A percentile compares a stretch with the other conserved stretches of the same genome.
Evolutionary conservation across 2,329 filamentous ascomycete genomes (phyloP).

Genomic region (Annulohypoxylon truncatum): DNA sequence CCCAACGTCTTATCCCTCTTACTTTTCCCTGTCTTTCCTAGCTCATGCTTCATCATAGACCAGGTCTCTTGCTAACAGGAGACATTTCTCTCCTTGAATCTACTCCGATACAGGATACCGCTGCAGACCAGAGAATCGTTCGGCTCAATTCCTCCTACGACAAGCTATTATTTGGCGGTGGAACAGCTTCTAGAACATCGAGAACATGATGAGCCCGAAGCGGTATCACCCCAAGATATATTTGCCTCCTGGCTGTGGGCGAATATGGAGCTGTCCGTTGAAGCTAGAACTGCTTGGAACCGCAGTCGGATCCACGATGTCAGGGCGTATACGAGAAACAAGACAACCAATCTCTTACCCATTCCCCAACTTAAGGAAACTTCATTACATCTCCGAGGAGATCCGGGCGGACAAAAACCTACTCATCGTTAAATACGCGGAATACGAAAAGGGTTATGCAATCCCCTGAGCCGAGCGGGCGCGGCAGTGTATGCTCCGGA

Average conservation of each 20-base stretch:
- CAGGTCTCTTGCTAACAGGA: neutral
- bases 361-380: neutral
- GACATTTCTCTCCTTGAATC: neutral
- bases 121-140: neutral
- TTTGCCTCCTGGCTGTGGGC: conserved; percentile 4
- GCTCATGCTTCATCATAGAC: neutral
- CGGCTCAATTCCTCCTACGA: neutral
- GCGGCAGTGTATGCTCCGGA: neutral
- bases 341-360: neutral
- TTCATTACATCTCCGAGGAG: neutral
- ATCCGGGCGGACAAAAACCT: neutral
- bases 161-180: neutral
- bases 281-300: neutral
- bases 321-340: neutral
- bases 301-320: neutral
- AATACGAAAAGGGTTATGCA: neutral
- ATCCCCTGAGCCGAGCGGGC: neutral
- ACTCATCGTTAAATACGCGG: neutral
- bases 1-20: neutral
- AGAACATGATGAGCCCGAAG: conserved; percentile 1
- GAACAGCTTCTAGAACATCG: conserved; percentile 1
- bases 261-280: conserved; percentile 6
- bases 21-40: neutral
- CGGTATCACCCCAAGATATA: neutral
- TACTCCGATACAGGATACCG: neutral